Base-by-base conservation (phyloP, 2,329 filamentous ascomycete species). In the Aspergillus pseudoglaucus region DNA sequence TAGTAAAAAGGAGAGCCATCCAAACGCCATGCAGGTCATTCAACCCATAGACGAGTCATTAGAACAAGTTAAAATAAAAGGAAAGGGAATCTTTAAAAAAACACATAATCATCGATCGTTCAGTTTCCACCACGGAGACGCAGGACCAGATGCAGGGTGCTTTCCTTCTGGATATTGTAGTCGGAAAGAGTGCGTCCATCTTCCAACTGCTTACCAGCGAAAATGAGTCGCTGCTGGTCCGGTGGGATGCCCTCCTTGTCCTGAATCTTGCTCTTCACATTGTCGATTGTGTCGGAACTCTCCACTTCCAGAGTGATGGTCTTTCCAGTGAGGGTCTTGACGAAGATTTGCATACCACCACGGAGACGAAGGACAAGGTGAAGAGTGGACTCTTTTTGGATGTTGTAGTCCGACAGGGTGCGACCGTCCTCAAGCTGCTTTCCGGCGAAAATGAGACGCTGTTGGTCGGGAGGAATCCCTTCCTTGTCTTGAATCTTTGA, bases 381-480 rank as follows among this genome's bases (percentile, higher is more conserved):
- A 1, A 91, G 78, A 0, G 88, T 91, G 1, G 83, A 87, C 65
- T 91, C 88, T 75, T 91, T 91, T 71, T 97, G 91, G 42, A 96
- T 96, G 76, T 96, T 96, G 82, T 96, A 96, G 68, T 96, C 91
- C 44, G 82, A 86, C 0, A 96, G 77, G 0, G 90, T 96, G 18
- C 90, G 87, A 43, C 90, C 90, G 59, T 96, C 90, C 68, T 95
- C 89, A 1, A 95, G 74, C 71, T 95, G 89, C 81, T 95, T 95
- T 50, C 90, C 90, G 42, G 90, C 89, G 55, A 95, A 95, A 66
- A 95, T 95, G 10, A 95, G 75, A 61, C 90, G 89, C 73, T 95
- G 90, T 71, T 95, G 90, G 70, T 95, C 90, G 2, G 90, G 90
- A 1, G 90, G 90, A 47, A 96, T 95, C 20, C 90, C 90, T 72